phyloP scores from a whole-genome alignment of 257 asterid species.

The Rubia yunnanensis region DNA sequence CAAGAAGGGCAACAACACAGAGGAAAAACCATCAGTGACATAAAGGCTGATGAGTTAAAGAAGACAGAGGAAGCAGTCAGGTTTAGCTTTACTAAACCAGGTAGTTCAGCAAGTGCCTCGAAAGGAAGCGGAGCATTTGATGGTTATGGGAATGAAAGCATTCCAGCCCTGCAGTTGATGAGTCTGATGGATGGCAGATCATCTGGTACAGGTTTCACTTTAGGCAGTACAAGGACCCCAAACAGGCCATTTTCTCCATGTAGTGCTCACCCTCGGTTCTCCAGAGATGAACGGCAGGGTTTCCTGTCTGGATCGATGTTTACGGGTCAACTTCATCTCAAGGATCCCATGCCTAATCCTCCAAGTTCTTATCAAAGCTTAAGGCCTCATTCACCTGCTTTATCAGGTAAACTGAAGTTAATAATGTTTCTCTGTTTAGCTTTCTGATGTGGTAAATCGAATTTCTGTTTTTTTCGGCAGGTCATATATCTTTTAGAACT shows the following conservation, averaged over 20 bases:
- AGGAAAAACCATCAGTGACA: conserved; percentile 32
- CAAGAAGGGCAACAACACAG: conserved; percentile 19
- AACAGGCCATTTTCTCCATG: conserved; percentile 44
- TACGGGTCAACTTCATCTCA: conserved; percentile 21
- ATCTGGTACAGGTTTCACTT: conserved; percentile 20
- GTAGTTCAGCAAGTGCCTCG: conserved; percentile 16
- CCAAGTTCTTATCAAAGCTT: conserved; percentile 29
- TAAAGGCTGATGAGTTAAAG: conserved; percentile 21
- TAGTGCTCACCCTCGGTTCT: conserved; percentile 32
- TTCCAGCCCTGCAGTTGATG: conserved; percentile 76
- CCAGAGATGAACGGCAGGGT: conserved; percentile 32
- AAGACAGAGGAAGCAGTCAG: conserved; percentile 14
- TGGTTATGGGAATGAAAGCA: conserved; percentile 48
- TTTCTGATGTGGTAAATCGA: neutral
- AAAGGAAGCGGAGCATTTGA: conserved; percentile 31
- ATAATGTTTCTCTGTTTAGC: neutral
- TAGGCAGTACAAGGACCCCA: conserved; percentile 28
- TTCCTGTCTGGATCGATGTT: conserved; percentile 26
- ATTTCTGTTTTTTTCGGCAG: conserved; percentile 9
- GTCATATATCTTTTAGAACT: conserved; percentile 13
- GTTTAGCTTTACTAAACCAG: conserved; percentile 7
- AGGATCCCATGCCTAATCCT: conserved; percentile 22
- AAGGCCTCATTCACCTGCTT: conserved; percentile 19
- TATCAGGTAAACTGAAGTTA: conserved; percentile 23
- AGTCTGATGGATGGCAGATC: conserved; percentile 59